phyloP scores from a whole-genome alignment of 2,329 filamentous ascomycete species.

The Neopestalotiopsis rosae region DNA sequence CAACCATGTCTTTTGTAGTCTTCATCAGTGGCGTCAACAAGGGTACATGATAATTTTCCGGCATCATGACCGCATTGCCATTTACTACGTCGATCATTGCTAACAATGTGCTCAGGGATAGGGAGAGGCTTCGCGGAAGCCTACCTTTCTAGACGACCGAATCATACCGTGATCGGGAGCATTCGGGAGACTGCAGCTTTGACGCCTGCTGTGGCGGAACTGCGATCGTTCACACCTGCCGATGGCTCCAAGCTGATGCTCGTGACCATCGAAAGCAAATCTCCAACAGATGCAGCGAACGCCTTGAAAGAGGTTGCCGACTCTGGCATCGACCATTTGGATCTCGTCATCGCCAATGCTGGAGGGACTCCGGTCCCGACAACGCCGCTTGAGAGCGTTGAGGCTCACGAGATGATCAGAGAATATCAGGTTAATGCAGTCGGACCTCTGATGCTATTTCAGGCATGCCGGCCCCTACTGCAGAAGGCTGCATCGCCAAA shows the following conservation, averaged over 20 bases:
- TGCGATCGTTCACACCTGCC: constrained; percentile 32
- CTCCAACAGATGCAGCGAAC: constrained; percentile 31
- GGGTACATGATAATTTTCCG: background rate
- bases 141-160: constrained; percentile 42
- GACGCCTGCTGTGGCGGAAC: constrained; percentile 29
- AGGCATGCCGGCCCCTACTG: constrained; percentile 38
- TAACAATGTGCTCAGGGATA: constrained; percentile 32
- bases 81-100: background rate
- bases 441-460: constrained; percentile 36
- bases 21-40: constrained; percentile 6
- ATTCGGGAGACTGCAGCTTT: constrained; percentile 35
- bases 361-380: constrained; percentile 30
- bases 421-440: constrained; percentile 35
- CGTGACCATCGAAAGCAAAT: constrained; percentile 37
- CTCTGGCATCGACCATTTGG: constrained; percentile 36
- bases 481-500: constrained; percentile 34
- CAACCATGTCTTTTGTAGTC: background rate
- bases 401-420: constrained; percentile 30
- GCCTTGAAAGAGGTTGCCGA: constrained; percentile 32
- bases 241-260: constrained; percentile 35
- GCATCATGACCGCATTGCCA: background rate
- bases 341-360: constrained; percentile 44
- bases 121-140: constrained; percentile 35
- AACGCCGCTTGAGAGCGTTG: constrained; percentile 36
- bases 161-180: constrained; percentile 45